Conservation (phyloP, 305 asterid species). For the Ajuga reptans region DNA sequence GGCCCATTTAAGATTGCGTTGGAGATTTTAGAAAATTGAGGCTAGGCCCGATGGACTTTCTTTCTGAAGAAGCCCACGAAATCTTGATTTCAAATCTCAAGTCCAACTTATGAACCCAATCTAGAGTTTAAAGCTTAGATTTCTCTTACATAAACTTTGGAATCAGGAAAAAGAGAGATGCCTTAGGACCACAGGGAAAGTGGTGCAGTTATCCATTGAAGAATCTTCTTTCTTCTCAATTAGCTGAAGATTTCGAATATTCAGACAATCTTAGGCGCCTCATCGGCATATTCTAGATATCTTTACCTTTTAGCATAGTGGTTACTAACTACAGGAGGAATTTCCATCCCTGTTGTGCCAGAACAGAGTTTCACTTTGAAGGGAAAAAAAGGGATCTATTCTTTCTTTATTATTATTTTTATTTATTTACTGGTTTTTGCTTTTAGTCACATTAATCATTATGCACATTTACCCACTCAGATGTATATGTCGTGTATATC, state of each 20-base stretch:
- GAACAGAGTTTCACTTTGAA: constrained; percentile 9
- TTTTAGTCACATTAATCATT: too few species aligned
- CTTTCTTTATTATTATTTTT: background rate
- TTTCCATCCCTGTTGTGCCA: constrained; percentile 16
- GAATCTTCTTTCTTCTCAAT: constrained; percentile 14
- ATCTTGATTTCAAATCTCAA: background rate
- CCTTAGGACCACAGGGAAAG: constrained; percentile 23
- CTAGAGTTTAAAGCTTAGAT: background rate
- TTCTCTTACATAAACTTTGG: background rate
- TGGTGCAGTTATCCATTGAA: constrained; percentile 27
- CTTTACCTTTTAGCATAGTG: constrained; percentile 18
- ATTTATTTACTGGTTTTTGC: too few species aligned
- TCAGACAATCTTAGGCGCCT: constrained; percentile 18
- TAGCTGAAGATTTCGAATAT: constrained; percentile 24
- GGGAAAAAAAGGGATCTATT: background rate
- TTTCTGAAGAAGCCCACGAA: background rate
- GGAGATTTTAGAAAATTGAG: background rate
- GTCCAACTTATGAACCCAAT: background rate
- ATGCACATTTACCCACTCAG: too few species aligned
- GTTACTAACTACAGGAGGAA: constrained; percentile 21
- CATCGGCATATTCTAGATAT: constrained; percentile 18
- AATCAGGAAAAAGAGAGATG: constrained; percentile 11
- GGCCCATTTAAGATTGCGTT: constrained; percentile 2
- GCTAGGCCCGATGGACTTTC: background rate
- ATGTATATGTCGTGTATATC: too few species aligned